Base-by-base conservation (phyloP, 1,284 basidiomycete species). In the Schizopora paradoxa region DNA sequence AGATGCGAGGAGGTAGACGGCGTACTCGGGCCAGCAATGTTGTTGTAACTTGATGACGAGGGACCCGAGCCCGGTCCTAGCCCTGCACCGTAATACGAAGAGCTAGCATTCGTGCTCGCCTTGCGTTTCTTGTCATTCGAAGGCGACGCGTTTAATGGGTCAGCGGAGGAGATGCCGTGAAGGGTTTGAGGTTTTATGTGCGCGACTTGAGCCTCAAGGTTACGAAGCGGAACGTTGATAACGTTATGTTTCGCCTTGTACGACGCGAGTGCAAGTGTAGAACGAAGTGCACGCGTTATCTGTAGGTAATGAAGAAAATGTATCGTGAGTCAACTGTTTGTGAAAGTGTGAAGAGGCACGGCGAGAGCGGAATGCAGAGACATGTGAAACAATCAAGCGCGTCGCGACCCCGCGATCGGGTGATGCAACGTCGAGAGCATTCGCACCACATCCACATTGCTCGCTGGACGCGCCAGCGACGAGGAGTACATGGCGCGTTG, bases 241-340 rank as follows among this genome's bases (percentile, higher is more conserved):
- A 86, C 65, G 58, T 86, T 84, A 59, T 85, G 75, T 22, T 72
- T 73, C 5, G 86, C 84, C 67, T 89, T 89, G 73, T 81, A 88
- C 2, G 81, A 81, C 26, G 86, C 86, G 63, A 87, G 86, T 1
- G 83, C 75, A 40, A 89, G 75, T 51, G 85, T 79, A 55, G 84
- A 74, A 53, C 86, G 79, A 43, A 88, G 72, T 46, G 75, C 79
- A 60, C 83, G 82, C 58, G 86, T 85, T 33, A 89, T 76, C 86
- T 89, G 58, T 44, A 56, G 47, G 49, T 33, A 43, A 43, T 64
- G 54, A 58, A n/a, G n/a, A n/a, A n/a, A n/a, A n/a, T n/a, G n/a
- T n/a, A n/a, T n/a, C n/a, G 54, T 52, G 61, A 65, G 55, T 57
- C 60, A 57, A 41, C 50, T 43, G 54, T 43, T 32, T 55, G 39